Evolutionary conservation across 805 yeast genomes (phyloP).

Genomic region (Lachancea cidri): DNA sequence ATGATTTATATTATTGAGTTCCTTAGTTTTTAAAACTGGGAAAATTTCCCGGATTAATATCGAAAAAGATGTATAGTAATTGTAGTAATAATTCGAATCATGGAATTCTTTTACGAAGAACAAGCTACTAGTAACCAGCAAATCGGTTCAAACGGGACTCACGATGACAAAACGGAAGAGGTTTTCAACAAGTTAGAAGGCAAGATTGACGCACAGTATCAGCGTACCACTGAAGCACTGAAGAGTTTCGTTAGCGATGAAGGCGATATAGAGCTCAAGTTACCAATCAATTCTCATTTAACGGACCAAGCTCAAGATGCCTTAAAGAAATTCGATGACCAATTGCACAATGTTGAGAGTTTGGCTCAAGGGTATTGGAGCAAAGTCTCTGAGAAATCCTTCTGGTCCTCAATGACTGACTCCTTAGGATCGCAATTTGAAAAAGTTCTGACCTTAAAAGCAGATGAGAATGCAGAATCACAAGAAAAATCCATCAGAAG

Average conservation of each 20-base stretch:
- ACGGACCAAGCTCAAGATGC: conserved; percentile 49
- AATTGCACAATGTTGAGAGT: conserved; percentile 68
- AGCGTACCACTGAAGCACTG: conserved; percentile 19
- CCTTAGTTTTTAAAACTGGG: neutral
- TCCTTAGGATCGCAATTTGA: conserved; percentile 19
- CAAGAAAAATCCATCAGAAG: conserved; percentile 35
- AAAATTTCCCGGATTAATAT: neutral
- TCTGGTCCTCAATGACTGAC: conserved; percentile 26
- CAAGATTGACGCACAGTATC: conserved; percentile 39
- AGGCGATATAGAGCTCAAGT: conserved; percentile 24
- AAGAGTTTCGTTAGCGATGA: conserved; percentile 18
- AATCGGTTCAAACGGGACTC: conserved; percentile 18
- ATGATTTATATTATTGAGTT: neutral
- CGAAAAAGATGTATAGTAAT: neutral
- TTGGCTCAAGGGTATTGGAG: conserved; percentile 47
- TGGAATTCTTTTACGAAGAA: conserved; percentile 31
- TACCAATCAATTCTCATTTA: conserved; percentile 21
- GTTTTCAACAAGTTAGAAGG: conserved; percentile 47
- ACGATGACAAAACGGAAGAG: conserved; percentile 46
- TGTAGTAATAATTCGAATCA: conserved; percentile 4
- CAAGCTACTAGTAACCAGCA: conserved; percentile 16
- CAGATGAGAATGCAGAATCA: conserved; percentile 10
- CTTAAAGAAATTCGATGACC: conserved; percentile 67
- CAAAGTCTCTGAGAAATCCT: conserved; percentile 22
- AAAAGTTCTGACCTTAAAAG: conserved; percentile 17